Conservation (phyloP, 768 basidiomycete species). For the Tephrocybe sp. region DNA sequence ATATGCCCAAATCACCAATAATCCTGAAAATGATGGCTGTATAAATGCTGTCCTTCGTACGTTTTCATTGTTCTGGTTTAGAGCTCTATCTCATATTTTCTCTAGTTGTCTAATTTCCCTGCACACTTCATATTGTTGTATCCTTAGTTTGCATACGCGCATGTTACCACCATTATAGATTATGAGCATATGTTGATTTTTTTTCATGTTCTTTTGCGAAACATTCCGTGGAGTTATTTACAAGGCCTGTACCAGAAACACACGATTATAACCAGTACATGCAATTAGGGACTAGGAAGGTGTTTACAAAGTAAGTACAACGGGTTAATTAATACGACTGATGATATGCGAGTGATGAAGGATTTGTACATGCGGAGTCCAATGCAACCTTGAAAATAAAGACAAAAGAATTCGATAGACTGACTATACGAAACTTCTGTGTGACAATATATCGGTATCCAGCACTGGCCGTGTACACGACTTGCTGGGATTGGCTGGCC, state of each 20-base stretch:
- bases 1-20: slow-evolving; percentile 92
- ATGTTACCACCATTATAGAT: background rate
- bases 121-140: slow-evolving; percentile 12
- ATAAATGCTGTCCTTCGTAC: slow-evolving; percentile 90
- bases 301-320: too few species aligned
- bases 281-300: too few species aligned
- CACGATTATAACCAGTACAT: too few species aligned
- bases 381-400: background rate
- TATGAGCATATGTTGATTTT: too few species aligned
- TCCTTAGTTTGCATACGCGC: slow-evolving; percentile 5
- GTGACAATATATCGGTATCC: too few species aligned
- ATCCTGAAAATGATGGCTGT: slow-evolving; percentile 95
- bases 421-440: too few species aligned
- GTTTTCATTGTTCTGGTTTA: slow-evolving; percentile 27
- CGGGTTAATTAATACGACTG: background rate
- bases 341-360: background rate
- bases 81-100: background rate
- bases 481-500: too few species aligned
- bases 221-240: too few species aligned
- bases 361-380: background rate
- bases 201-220: too few species aligned
- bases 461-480: too few species aligned
- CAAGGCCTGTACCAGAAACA: too few species aligned
- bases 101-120: slow-evolving; percentile 26
- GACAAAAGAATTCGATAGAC: background rate